These are phyloP conservation scores for Candida nanaspora DNA, from an alignment of 805 yeast genomes.

Conservation along the genomic window DNA sequence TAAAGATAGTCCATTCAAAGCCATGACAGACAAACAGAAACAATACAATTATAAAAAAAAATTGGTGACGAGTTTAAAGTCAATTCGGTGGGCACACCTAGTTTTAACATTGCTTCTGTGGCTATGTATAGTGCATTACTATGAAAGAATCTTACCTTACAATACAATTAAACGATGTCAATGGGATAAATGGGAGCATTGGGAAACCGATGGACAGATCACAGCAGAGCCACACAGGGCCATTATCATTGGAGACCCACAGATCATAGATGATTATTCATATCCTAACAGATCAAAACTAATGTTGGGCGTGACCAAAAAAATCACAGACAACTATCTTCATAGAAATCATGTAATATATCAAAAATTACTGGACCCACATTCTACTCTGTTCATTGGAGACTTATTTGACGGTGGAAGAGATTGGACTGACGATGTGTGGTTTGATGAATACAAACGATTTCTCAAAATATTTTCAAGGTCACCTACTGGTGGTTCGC, in stretches of 20 bases:
- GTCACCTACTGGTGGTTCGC: slow-evolving; percentile 34
- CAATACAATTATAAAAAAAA: no score
- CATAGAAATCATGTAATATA: slow-evolving; percentile 63
- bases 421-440: slow-evolving; percentile 62
- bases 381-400: slow-evolving; percentile 74
- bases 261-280: slow-evolving; percentile 80
- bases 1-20: neutral
- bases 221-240: slow-evolving; percentile 4
- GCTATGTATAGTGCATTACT: slow-evolving; percentile 39
- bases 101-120: slow-evolving; percentile 29
- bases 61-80: no score
- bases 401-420: slow-evolving; percentile 95
- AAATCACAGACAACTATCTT: slow-evolving; percentile 71
- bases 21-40: neutral
- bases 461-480: slow-evolving; percentile 58
- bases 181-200: slow-evolving; percentile 66
- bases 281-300: slow-evolving; percentile 62
- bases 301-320: slow-evolving; percentile 47
- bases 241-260: slow-evolving; percentile 85
- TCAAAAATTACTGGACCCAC: slow-evolving; percentile 58
- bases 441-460: slow-evolving; percentile 65
- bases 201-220: slow-evolving; percentile 25
- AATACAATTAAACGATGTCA: slow-evolving; percentile 38
- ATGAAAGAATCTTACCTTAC: slow-evolving; percentile 45
- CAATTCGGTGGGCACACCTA: slow-evolving; percentile 12